Percentiles rank a stretch among this genome's conserved stretches.
These are phyloP conservation scores for Calonectria leucothoes DNA, from an alignment of 2,329 filamentous ascomycete genomes.

Conservation along the genomic window DNA sequence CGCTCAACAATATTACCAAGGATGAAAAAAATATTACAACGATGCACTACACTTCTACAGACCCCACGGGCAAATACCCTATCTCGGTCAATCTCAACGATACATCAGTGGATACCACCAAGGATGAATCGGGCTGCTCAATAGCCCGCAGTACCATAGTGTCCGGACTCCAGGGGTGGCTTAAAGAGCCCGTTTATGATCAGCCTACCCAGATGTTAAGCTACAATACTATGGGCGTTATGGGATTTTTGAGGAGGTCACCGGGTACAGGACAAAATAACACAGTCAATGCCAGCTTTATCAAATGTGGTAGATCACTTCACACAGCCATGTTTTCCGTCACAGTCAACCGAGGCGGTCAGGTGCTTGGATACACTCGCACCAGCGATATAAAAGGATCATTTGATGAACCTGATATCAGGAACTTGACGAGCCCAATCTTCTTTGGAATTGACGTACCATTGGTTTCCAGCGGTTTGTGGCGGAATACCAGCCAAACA, in stretches of 20 bases:
- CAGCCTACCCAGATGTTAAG: neutral
- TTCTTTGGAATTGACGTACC: too few species aligned
- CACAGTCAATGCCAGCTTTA: neutral
- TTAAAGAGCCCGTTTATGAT: neutral
- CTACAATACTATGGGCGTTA: neutral
- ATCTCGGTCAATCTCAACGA: neutral
- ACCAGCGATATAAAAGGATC: neutral
- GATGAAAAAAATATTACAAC: neutral
- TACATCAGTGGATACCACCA: neutral
- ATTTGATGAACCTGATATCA: neutral
- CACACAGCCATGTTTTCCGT: conserved; percentile 3
- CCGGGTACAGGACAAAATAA: neutral
- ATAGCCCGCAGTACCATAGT: neutral
- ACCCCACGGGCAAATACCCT: neutral
- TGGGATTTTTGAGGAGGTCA: neutral
- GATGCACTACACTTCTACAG: neutral
- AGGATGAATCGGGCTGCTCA: neutral
- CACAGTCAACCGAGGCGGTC: neutral
- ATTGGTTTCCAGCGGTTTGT: too few species aligned
- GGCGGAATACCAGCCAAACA: neutral
- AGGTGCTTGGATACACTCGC: neutral
- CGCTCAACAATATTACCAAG: neutral
- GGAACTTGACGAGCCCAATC: too few species aligned
- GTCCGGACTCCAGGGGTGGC: neutral
- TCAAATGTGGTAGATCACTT: neutral